These are phyloP conservation scores for Meira miltonrushii DNA, from an alignment of 1,284 basidiomycete species.

Conservation along the genomic window DNA sequence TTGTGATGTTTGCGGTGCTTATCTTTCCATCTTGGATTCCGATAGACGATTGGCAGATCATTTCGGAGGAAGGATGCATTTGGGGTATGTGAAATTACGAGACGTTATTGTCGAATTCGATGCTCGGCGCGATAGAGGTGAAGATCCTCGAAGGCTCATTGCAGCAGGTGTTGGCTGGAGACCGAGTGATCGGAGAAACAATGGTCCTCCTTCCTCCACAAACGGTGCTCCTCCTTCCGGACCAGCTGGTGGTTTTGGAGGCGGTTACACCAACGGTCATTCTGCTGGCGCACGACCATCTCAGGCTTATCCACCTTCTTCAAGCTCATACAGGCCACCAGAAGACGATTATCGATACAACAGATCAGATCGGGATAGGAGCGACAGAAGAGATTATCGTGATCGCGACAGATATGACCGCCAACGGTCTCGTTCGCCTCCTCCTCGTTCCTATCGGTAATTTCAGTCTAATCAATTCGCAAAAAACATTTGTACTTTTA, in stretches of 20 bases:
- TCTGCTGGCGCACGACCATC: background rate
- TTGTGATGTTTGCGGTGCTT: constrained; percentile 98
- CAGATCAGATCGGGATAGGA: constrained; percentile 3
- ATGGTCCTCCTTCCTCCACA: background rate
- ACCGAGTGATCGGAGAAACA: background rate
- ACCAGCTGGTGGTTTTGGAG: background rate
- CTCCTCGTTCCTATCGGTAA: background rate
- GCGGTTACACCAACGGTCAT: background rate
- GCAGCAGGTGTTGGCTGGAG: constrained; percentile 13
- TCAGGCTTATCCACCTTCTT: background rate
- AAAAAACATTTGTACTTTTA: too few relatives aligned
- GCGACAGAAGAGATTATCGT: constrained; percentile 5
- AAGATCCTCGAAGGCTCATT: constrained; percentile 13
- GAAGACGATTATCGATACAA: constrained; percentile 10
- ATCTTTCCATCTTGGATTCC: constrained; percentile 93
- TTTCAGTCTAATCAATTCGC: too few relatives aligned
- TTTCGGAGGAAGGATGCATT: constrained; percentile 99
- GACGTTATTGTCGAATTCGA: constrained; percentile 76
- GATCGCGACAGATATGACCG: constrained; percentile 10
- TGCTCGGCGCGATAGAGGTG: constrained; percentile 16
- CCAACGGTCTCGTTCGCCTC: constrained; percentile 1
- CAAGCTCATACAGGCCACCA: background rate
- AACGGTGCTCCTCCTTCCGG: background rate
- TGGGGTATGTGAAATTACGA: constrained; percentile 94
- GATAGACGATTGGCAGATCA: constrained; percentile 98